Conservation (phyloP, 345 rosid genomes). For the Microthlaspi erraticum region DNA sequence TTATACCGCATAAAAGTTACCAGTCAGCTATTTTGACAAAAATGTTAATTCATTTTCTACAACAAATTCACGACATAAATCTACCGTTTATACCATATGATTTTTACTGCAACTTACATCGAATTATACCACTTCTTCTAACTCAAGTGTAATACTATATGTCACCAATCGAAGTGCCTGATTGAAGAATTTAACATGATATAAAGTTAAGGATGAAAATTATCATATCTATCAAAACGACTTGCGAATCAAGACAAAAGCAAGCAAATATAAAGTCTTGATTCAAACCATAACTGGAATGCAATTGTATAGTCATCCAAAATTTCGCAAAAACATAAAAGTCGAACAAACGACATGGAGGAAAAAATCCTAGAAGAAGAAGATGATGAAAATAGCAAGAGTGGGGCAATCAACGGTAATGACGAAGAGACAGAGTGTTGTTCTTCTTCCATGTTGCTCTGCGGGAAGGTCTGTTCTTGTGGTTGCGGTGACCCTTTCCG, state of each 20-base stretch:
- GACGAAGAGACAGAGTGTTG: conserved; percentile 85
- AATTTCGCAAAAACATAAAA: conserved; percentile 36
- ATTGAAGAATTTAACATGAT: too few relatives aligned
- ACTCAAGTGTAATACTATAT: too few relatives aligned
- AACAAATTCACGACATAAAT: too few relatives aligned
- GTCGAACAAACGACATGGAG: conserved; percentile 12
- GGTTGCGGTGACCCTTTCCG: conserved; percentile 88
- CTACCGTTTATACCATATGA: too few relatives aligned
- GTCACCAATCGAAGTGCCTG: too few relatives aligned
- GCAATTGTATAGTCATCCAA: conserved; percentile 35
- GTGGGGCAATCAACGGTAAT: conserved; percentile 62
- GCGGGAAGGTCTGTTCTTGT: conserved; percentile 93
- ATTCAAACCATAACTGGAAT: not conserved
- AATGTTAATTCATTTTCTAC: too few relatives aligned
- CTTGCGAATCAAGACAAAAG: not conserved
- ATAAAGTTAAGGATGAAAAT: too few relatives aligned
- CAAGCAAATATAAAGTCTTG: not conserved
- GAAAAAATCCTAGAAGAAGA: conserved; percentile 16
- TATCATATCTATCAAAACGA: too few relatives aligned
- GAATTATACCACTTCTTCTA: too few relatives aligned
- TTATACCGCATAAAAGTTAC: too few relatives aligned
- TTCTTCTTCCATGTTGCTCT: conserved; percentile 99
- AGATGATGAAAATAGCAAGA: conserved; percentile 7
- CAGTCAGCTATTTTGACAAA: too few relatives aligned
- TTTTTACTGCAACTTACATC: too few relatives aligned